Percentiles rank a stretch among this genome's conserved stretches.
Evolutionary conservation across 352 stramenopile species (phyloP).

Genomic region (Peronosclerospora sorghi): DNA sequence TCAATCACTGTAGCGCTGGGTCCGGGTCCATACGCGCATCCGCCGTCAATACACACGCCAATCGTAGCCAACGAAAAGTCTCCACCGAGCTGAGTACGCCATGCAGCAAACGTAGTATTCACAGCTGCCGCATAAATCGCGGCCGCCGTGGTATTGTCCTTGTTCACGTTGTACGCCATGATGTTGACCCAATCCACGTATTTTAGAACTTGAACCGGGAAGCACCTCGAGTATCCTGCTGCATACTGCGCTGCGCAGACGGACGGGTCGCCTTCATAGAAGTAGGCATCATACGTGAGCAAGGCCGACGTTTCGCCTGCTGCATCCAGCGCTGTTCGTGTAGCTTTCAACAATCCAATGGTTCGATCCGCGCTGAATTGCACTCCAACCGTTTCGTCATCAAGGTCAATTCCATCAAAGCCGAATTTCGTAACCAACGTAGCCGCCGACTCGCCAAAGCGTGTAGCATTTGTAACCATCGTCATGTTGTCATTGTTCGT

Average conservation of each 20-base stretch:
- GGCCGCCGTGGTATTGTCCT: constrained; percentile 27
- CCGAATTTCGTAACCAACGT: constrained; percentile 46
- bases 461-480: constrained; percentile 22
- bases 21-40: constrained; percentile 54
- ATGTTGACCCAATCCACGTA: constrained; percentile 75
- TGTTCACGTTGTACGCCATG: constrained; percentile 75
- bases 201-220: constrained; percentile 33
- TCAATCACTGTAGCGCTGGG: constrained; percentile 41
- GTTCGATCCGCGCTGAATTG: constrained; percentile 43
- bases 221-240: constrained; percentile 47
- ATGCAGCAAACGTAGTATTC: constrained; percentile 45
- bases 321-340: constrained; percentile 28
- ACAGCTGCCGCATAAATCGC: constrained; percentile 40
- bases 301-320: constrained; percentile 21
- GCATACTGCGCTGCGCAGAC: constrained; percentile 33
- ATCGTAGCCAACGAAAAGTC: constrained; percentile 45
- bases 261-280: constrained; percentile 44
- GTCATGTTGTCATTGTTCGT: constrained; percentile 64
- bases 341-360: constrained; percentile 36
- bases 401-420: constrained; percentile 63
- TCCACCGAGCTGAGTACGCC: constrained; percentile 28
- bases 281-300: constrained; percentile 67
- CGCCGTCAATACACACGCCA: constrained; percentile 36
- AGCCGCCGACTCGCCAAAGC: constrained; percentile 42
- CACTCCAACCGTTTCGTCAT: constrained; percentile 58